Conservation (phyloP, 768 basidiomycete genomes). For the Pleurotus ostreatus region DNA sequence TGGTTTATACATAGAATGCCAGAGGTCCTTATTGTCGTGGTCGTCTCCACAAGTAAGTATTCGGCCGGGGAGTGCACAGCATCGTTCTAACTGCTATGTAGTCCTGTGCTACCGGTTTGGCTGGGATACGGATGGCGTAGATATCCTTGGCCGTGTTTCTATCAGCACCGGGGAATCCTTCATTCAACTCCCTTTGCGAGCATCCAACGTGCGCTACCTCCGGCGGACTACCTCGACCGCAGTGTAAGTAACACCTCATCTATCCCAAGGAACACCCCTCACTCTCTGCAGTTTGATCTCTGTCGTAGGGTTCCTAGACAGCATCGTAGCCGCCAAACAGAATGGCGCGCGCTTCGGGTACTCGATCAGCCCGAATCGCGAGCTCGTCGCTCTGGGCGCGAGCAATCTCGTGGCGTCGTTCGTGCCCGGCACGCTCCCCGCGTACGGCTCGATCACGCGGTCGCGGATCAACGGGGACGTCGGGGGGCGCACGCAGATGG, state of each 20-base stretch:
- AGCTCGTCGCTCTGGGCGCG: slow-evolving; percentile 89
- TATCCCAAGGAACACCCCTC: background rate
- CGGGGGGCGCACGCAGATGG: slow-evolving; percentile 88
- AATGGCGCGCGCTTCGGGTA: slow-evolving; percentile 83
- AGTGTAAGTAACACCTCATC: slow-evolving; percentile 42
- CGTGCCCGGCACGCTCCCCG: slow-evolving; percentile 85
- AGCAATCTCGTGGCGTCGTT: slow-evolving; percentile 78
- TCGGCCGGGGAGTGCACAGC: background rate
- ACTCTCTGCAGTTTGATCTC: slow-evolving; percentile 57
- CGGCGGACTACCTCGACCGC: slow-evolving; percentile 82
- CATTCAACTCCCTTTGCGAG: slow-evolving; percentile 69
- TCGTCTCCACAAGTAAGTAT: slow-evolving; percentile 71
- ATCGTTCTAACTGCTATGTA: slow-evolving; percentile 21
- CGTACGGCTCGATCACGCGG: slow-evolving; percentile 89
- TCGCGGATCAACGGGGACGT: slow-evolving; percentile 89
- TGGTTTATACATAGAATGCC: slow-evolving; percentile 80
- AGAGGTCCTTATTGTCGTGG: slow-evolving; percentile 86
- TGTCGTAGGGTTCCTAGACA: slow-evolving; percentile 89
- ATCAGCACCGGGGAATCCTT: slow-evolving; percentile 57
- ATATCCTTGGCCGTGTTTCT: slow-evolving; percentile 77
- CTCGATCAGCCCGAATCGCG: slow-evolving; percentile 89
- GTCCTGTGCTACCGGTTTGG: slow-evolving; percentile 63
- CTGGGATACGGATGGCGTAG: slow-evolving; percentile 80
- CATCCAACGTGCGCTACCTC: slow-evolving; percentile 58
- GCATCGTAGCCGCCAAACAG: slow-evolving; percentile 94